Evolutionary conservation across 768 basidiomycete species (phyloP).

Genomic region (Phaeotremella skinneri): DNA sequence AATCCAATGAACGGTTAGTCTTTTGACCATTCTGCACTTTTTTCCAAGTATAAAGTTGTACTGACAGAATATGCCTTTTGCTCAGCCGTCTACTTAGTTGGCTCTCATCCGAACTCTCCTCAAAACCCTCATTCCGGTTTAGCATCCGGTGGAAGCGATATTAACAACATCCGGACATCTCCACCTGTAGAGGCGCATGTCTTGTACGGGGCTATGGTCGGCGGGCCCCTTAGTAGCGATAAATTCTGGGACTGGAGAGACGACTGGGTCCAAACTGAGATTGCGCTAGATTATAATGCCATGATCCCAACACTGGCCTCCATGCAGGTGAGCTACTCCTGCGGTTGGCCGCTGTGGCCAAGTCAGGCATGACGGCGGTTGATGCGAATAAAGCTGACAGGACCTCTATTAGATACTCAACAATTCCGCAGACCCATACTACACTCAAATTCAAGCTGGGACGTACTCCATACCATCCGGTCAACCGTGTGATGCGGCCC

Average conservation of each 20-base stretch:
- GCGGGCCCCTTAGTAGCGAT: conserved; percentile 76
- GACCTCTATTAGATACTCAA: conserved; percentile 63
- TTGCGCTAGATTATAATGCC: conserved; percentile 73
- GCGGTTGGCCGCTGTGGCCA: not conserved
- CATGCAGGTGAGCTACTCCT: conserved; percentile 36
- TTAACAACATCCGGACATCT: conserved; percentile 65
- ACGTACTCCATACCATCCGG: conserved; percentile 54
- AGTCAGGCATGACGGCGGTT: not conserved
- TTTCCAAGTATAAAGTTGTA: conserved; percentile 6
- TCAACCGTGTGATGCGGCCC: conserved; percentile 73
- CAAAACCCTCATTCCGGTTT: conserved; percentile 85
- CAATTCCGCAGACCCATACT: conserved; percentile 70
- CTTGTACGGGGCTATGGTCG: conserved; percentile 82
- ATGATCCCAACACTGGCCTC: conserved; percentile 83
- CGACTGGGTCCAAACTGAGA: conserved; percentile 88
- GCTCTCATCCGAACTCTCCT: conserved; percentile 84
- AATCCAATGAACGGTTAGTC: conserved; percentile 80
- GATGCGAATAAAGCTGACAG: not conserved
- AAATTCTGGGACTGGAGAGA: conserved; percentile 78
- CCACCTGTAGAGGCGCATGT: conserved; percentile 72
- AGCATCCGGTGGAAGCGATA: conserved; percentile 77
- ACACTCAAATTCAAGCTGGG: conserved; percentile 61
- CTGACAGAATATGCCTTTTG: conserved; percentile 7
- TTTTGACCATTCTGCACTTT: not conserved
- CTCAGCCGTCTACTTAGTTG: conserved; percentile 78